Base-by-base conservation (phyloP, 352 stramenopile species). In the Globisporangium megalacanthum region DNA sequence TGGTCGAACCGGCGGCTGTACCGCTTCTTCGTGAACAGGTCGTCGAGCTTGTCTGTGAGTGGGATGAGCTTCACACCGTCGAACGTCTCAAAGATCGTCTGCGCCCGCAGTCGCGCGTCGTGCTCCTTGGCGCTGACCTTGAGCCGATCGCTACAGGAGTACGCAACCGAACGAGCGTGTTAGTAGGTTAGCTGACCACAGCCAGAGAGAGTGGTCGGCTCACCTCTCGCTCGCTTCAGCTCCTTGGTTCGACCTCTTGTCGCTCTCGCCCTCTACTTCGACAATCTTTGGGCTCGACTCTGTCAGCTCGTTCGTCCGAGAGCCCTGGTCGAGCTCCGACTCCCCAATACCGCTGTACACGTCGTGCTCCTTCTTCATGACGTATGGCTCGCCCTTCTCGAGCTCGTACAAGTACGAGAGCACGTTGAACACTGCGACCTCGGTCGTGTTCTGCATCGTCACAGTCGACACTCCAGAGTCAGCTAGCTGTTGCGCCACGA, bases 381-480 rank as follows among this genome's bases (percentile, higher is more conserved):
- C 68, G 73, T 98, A 98, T 17, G 73, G 65, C 17, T 77, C 72
- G 0, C 83, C 83, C 4, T 83, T 95, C 64, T 98, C 93, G 31
- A 97, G 79, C 62, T 95, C 85, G 63, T 94, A 94, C 49, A 98
- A 60, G 57, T 84, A 92, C 51, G 80, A 96, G 20, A 97, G 71
- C 20, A 98, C 56, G 57, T 97, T 98, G 70, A 93, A 97, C 33
- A 97, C 79, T 0, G 91, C 77, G 33, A 98, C 78, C 58, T 98
- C 92, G 9, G 79, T 84, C 25, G 87, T 92, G 61, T 97, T 97
- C 83, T 93, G 29, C n/a, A 35, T n/a, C 10, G 9, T 25, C 29
- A 22, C 17, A 39, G 35, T 13, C 3, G 35, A 39, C 35, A 39
- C 29, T 15, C 45, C 25, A 49, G 35, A 50, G 25, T 52, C 29